Conservation (phyloP, 75 land plant species). For the Chamaecyparis obtusa region DNA sequence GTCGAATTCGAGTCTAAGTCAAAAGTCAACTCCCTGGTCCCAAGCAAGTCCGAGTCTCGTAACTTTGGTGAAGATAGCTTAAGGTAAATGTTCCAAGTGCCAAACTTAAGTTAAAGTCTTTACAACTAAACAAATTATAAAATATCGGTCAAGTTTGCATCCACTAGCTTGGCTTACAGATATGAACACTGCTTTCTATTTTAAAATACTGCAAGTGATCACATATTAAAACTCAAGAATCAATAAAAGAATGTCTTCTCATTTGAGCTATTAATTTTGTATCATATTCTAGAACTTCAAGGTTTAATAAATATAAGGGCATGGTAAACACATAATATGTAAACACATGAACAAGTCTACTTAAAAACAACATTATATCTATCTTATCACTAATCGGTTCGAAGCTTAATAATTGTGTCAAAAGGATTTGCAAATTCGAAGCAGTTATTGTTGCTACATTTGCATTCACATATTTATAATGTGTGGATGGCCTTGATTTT, state of each 20-base stretch:
- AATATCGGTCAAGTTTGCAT: neutral
- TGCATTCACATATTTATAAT: constrained; percentile 35
- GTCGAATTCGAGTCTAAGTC: no score
- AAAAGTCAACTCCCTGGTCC: no score
- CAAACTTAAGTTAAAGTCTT: neutral
- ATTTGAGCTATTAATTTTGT: neutral
- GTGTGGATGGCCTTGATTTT: constrained; percentile 68
- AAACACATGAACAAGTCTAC: neutral
- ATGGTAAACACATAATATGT: neutral
- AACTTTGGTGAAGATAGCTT: neutral
- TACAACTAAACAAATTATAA: neutral
- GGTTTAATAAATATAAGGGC: neutral
- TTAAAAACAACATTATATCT: neutral
- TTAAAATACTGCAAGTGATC: neutral
- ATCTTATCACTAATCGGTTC: neutral
- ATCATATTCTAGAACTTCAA: neutral
- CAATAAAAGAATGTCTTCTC: neutral
- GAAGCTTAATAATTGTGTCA: neutral
- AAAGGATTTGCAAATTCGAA: neutral
- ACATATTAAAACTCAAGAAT: neutral
- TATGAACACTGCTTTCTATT: neutral
- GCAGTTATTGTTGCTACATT: neutral
- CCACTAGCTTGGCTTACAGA: neutral
- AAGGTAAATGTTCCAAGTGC: neutral
- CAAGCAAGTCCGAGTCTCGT: no score